These are phyloP conservation scores for Deuterostichococcus epilithicus DNA, from an alignment of 139 green algal genomes.

Conservation along the genomic window DNA sequence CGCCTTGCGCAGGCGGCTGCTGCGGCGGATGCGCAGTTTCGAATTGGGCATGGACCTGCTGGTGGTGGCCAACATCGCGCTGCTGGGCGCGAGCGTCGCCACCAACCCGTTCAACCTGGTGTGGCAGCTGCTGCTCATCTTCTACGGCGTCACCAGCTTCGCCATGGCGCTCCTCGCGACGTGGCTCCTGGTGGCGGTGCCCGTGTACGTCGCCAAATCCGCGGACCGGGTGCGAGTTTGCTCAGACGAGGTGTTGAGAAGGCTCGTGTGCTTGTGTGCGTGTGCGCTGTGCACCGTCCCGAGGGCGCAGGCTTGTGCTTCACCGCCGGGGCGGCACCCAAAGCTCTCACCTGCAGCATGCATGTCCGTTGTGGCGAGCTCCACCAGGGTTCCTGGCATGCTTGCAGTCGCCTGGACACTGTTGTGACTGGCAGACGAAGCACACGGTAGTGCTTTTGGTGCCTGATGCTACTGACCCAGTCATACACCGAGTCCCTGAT, in stretches of 20 bases:
- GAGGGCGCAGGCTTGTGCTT: no score
- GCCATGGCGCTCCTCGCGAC: neutral
- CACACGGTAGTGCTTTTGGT: no score
- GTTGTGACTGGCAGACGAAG: no score
- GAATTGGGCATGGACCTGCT: neutral
- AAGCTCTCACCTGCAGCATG: no score
- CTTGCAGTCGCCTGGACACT: neutral
- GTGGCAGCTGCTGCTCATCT: neutral
- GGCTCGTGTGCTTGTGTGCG: no score
- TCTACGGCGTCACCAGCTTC: neutral
- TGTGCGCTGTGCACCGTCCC: no score
- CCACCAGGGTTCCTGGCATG: neutral
- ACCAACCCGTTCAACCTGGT: neutral
- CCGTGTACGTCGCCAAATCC: neutral
- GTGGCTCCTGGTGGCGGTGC: neutral
- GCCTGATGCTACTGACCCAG: no score
- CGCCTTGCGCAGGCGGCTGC: neutral
- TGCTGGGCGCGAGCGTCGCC: neutral
- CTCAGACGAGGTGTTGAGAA: no score
- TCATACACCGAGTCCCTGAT: no score
- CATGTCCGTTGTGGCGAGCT: no score
- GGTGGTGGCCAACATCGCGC: neutral
- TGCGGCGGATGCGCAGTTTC: neutral
- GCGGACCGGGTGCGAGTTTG: neutral
- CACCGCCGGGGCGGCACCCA: no score